Base-by-base conservation (phyloP, 139 green algal species). In the Trebouxia sp. region DNA sequence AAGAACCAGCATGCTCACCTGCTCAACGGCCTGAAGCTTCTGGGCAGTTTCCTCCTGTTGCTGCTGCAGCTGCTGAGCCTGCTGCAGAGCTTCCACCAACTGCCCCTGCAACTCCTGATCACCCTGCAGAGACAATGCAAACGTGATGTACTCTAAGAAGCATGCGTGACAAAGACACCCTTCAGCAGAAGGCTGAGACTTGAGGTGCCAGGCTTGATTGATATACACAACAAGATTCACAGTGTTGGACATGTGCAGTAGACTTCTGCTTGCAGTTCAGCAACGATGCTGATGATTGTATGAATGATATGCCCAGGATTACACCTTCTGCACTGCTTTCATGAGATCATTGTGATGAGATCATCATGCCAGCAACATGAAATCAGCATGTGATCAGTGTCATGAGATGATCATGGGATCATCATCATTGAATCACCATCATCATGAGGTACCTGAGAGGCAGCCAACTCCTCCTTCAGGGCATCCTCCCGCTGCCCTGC, bases 51-150 rank as follows among this genome's bases (percentile, higher is more conserved):
- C 26, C 30, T 67, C 47, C 75, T 80, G 75, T 48, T 80, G 65
- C 45, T 78, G 30, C 65, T 78, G 65, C 45, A 50, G n/a, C 43
- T 83, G 78, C 78, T 75, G 35, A 38, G 45, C 65, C 65, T 66
- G 62, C 45, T 78, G 65, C 35, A 37, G 35, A 38, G 76, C 79
- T 28, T n/a, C 47, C 32, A 55, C 45, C 45, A 78, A 47, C 79
- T 78, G 65, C 45, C 37, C 20, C 20, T 30, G 17, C 35, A 78
- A 47, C 47, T 69, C 41, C 48, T 62, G 37, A 11, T 55, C 43
- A 24, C 38, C 43, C 35, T 43, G 47, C 15, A 41, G 30, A 15
- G 42, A 22, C 5, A 1, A 38, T 7, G 28, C 22, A 28, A 42
- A 14, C 26, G 28, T 26, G 20, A 42, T 30, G n/a, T n/a, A n/a